Base-by-base conservation (phyloP, 352 stramenopile genomes). In the Phytophthora ramorum region DNA sequence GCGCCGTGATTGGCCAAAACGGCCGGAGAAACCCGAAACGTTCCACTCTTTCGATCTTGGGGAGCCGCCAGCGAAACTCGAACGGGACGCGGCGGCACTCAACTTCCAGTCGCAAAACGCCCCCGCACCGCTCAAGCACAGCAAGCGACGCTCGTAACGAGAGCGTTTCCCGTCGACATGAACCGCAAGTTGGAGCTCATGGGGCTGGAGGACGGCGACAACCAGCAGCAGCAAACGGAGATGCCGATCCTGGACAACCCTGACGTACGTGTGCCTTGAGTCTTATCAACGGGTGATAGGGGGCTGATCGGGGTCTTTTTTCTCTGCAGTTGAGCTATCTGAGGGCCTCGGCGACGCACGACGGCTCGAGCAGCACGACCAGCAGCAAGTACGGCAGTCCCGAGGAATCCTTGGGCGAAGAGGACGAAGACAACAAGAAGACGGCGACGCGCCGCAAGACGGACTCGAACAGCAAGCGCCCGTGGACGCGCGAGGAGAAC, bases 401-500 rank as follows among this genome's bases (percentile, higher is more conserved):
- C 0, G 80, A 89, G 2, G 83, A 94, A 19, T 76, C 84, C 1
- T 87, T 88, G 35, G 84, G 77, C 9, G 83, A 94, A 50, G 83
- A 93, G 10, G 83, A 93, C 8, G 83, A 92, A 1, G 85, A 87
- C 46, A 73, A 60, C 43, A 59, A 66, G 40, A 53, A 52, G 46
- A 73, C 66, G 58, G 30, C 50, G 8, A 49, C 20, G 7, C 68
- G 82, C 5, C 76, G 78, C 30, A 92, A 91, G 62, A 78, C 78
- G 13, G 87, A 96, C 54, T 86, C 85, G 5, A 96, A 92, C 70
- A 94, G 88, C 69, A 96, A 96, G 46, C 86, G 87, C 1, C 85
- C 86, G 2, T 96, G 88, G 88, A 94, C 88, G 5, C 73, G 86
- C 16, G 88, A 96, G 66, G 90, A 97, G 76, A 96, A 97, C 49